Conservation (phyloP, 2,329 filamentous ascomycete genomes). For the Colletotrichum lentis region DNA sequence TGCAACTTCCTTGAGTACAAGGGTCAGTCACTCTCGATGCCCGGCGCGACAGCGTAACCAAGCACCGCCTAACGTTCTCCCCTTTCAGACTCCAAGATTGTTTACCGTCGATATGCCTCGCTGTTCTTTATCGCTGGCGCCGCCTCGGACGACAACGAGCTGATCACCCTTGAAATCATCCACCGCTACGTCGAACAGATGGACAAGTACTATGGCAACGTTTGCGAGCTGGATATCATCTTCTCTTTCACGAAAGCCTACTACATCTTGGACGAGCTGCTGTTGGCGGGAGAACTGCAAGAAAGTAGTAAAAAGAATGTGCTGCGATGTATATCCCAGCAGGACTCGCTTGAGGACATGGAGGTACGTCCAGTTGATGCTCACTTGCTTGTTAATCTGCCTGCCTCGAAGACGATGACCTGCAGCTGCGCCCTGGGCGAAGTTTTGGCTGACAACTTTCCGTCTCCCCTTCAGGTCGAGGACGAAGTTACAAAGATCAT, state of each 20-base stretch:
- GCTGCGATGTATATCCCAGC: slow-evolving; percentile 91
- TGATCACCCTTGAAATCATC: slow-evolving; percentile 98
- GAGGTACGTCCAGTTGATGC: slow-evolving; percentile 75
- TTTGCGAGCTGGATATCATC: slow-evolving; percentile 99
- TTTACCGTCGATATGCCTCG: slow-evolving; percentile 97
- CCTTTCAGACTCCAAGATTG: slow-evolving; percentile 88
- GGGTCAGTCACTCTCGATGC: slow-evolving; percentile 61
- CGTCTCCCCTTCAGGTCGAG: slow-evolving; percentile 71
- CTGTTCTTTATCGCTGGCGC: slow-evolving; percentile 99
- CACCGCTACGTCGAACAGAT: slow-evolving; percentile 99
- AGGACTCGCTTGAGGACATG: slow-evolving; percentile 98
- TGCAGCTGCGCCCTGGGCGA: slow-evolving; percentile 32
- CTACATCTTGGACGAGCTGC: slow-evolving; percentile 96
- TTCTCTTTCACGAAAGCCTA: slow-evolving; percentile 99
- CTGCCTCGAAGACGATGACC: slow-evolving; percentile 15
- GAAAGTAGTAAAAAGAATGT: slow-evolving; percentile 99
- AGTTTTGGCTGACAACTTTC: slow-evolving; percentile 59
- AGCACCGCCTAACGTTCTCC: slow-evolving; percentile 20
- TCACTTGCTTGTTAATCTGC: not conserved
- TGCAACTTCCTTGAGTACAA: slow-evolving; percentile 99
- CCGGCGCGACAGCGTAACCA: not conserved
- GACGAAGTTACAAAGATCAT: slow-evolving; percentile 91
- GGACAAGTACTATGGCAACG: slow-evolving; percentile 99
- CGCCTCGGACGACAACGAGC: slow-evolving; percentile 95
- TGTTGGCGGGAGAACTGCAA: slow-evolving; percentile 95